Conservation (phyloP, 805 yeast genomes). For the Kluyveromyces nonfermentans region DNA sequence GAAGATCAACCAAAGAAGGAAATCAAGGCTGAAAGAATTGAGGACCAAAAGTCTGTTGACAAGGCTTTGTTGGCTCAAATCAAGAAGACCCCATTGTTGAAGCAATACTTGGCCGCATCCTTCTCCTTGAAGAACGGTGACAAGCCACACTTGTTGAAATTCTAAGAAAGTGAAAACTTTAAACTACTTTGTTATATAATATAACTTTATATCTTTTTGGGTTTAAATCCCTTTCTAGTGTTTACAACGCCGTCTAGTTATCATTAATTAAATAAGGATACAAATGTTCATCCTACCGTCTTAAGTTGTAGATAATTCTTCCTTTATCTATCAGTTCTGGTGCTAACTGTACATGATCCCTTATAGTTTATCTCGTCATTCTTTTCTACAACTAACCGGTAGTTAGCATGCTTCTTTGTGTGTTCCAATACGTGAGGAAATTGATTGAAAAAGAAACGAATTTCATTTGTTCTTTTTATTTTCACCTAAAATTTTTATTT, state of each 20-base stretch:
- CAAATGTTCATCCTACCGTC: neutral
- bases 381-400: too few species aligned
- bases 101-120: conserved; percentile 90
- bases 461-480: neutral
- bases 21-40: conserved; percentile 86
- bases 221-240: conserved; percentile 4
- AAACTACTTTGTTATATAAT: conserved; percentile 4
- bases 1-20: conserved; percentile 69
- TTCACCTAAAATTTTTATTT: neutral
- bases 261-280: conserved; percentile 1
- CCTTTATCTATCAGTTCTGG: too few species aligned
- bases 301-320: neutral
- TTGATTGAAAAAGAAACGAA: neutral
- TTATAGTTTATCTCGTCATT: too few species aligned
- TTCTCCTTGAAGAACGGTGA: conserved; percentile 98
- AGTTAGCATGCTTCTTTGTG: too few species aligned
- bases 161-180: conserved; percentile 41
- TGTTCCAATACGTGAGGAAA: too few species aligned
- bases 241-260: conserved; percentile 3
- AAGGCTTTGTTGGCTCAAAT: conserved; percentile 85
- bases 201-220: conserved; percentile 5
- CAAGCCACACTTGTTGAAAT: conserved; percentile 95
- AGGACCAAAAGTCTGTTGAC: conserved; percentile 95
- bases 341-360: neutral
- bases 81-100: conserved; percentile 94